These are phyloP conservation scores for Smallanthus sonchifolius DNA, from an alignment of 129 eudicot species.

Conservation along the genomic window DNA sequence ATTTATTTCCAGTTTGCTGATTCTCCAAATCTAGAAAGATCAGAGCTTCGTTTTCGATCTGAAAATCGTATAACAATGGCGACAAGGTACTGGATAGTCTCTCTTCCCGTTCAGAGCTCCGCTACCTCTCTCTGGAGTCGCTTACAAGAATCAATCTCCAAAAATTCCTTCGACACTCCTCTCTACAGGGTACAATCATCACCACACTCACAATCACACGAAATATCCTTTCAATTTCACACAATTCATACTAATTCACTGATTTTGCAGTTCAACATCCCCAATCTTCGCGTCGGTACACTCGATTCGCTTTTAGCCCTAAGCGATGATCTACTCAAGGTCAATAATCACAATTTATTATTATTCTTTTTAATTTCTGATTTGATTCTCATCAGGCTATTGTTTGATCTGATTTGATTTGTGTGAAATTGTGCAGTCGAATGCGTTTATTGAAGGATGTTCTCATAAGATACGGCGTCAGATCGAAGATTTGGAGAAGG, in stretches of 20 bases:
- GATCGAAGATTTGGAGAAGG: constrained; percentile 86
- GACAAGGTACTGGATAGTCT: constrained; percentile 81
- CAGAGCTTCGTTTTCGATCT: not conserved
- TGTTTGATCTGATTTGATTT: constrained; percentile 2
- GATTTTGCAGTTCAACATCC: constrained; percentile 71
- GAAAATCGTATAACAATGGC: constrained; percentile 45
- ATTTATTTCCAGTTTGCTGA: not conserved
- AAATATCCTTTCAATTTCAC: not conserved
- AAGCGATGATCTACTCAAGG: constrained; percentile 94
- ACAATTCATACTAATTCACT: not conserved
- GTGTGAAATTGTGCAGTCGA: constrained; percentile 43
- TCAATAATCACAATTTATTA: not conserved
- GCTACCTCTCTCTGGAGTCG: constrained; percentile 69
- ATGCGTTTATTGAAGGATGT: constrained; percentile 74
- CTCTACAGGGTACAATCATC: constrained; percentile 50
- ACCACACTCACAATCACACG: not conserved
- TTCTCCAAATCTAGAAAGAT: not conserved
- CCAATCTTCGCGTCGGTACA: constrained; percentile 92
- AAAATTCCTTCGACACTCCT: constrained; percentile 83
- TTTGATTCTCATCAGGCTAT: not conserved
- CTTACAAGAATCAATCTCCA: constrained; percentile 86
- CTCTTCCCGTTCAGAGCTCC: constrained; percentile 69
- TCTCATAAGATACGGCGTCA: constrained; percentile 81
- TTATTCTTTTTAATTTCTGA: no score
- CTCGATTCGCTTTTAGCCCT: constrained; percentile 87